Conservation (phyloP, 2,329 filamentous ascomycete genomes). For the Calonectria fujianensis region DNA sequence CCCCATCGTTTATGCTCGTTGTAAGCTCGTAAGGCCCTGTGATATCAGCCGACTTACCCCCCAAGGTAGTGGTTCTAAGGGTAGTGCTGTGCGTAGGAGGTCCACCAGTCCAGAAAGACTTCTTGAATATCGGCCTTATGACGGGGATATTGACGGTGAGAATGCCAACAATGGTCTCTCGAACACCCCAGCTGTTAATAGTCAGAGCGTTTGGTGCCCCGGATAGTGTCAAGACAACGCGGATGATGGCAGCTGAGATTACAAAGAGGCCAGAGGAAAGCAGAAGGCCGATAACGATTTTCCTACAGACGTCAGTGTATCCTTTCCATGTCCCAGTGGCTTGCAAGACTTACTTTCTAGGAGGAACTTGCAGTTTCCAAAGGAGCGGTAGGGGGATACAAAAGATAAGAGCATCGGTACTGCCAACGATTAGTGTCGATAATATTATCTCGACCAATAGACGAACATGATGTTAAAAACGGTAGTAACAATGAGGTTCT, state of each 20-base stretch:
- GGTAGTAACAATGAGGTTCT: constrained; percentile 48
- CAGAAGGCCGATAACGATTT: constrained; percentile 52
- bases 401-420: constrained; percentile 46
- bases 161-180: constrained; percentile 61
- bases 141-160: constrained; percentile 59
- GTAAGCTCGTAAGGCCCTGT: constrained; percentile 45
- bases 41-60: constrained; percentile 38
- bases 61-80: constrained; percentile 19
- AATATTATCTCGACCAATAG: background rate
- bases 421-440: background rate
- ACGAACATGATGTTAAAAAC: constrained; percentile 51
- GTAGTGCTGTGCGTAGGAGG: constrained; percentile 16
- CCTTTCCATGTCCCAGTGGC: fast-evolving
- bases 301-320: constrained; percentile 35
- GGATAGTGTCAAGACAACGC: constrained; percentile 47
- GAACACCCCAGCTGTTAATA: constrained; percentile 54
- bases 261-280: constrained; percentile 54
- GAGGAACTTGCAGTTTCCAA: constrained; percentile 50
- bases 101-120: constrained; percentile 37
- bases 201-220: constrained; percentile 49
- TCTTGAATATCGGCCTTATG: constrained; percentile 41
- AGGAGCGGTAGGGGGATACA: constrained; percentile 48
- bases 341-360: constrained; percentile 40
- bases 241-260: constrained; percentile 52
- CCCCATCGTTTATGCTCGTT: constrained; percentile 25